Conservation (phyloP, 768 basidiomycete species). For the Chalciporus chontae region DNA sequence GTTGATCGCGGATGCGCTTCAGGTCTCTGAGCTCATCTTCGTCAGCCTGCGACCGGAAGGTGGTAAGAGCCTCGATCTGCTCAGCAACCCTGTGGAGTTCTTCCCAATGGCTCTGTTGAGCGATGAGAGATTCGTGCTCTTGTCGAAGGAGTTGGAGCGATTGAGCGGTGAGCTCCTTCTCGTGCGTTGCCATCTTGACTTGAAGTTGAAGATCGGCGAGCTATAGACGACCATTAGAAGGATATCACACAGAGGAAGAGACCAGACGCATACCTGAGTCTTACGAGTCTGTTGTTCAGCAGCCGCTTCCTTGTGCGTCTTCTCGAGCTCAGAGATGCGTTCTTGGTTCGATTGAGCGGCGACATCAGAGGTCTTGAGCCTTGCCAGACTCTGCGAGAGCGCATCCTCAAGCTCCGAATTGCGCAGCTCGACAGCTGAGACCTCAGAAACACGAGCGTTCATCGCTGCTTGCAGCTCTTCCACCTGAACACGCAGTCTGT, state of each 20-base stretch:
- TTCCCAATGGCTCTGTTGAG: constrained; percentile 79
- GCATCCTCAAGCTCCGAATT: constrained; percentile 69
- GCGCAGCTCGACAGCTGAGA: constrained; percentile 43
- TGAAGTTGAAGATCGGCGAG: constrained; percentile 59
- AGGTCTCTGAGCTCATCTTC: constrained; percentile 74
- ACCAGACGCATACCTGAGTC: constrained; percentile 49
- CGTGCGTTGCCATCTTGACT: constrained; percentile 51
- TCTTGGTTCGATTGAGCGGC: constrained; percentile 57
- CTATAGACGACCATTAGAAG: constrained; percentile 34
- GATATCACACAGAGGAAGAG: background rate
- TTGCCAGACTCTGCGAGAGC: constrained; percentile 65
- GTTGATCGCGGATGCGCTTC: constrained; percentile 57
- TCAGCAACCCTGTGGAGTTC: constrained; percentile 65
- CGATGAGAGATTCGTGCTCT: constrained; percentile 54
- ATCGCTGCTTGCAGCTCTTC: constrained; percentile 49
- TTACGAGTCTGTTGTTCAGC: constrained; percentile 55
- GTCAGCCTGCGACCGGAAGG: constrained; percentile 57
- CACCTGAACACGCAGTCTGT: constrained; percentile 51
- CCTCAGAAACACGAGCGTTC: constrained; percentile 43
- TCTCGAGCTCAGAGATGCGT: constrained; percentile 61
- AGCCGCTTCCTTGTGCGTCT: constrained; percentile 49
- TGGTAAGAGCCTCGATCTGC: constrained; percentile 67
- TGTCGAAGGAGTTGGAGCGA: constrained; percentile 51
- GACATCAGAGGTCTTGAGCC: constrained; percentile 72
- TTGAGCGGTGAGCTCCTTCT: constrained; percentile 56